Evolutionary conservation across 2,329 filamentous ascomycete genomes (phyloP), one percentile per base, ranked within the genome.

Genomic region (Talaromyces sp.): DNA sequence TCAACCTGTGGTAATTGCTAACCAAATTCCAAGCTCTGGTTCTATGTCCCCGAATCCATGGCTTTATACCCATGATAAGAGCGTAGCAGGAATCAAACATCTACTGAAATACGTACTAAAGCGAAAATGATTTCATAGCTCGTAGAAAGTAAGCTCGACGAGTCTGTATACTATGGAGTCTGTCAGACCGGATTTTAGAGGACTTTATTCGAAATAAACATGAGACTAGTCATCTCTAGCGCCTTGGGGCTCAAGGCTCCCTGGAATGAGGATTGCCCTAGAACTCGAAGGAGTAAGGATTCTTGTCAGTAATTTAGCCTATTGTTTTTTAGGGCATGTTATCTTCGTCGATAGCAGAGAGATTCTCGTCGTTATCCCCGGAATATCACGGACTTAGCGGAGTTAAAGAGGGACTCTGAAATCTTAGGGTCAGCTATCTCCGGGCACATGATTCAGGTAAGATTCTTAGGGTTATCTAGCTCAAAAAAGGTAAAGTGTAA

Each of bases 371-470:
- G 22, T 48, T 58, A 58, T 27, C 56, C 37, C 56, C 56, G 56
- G n/a, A 58, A 22, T 19, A 31, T n/a, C 13, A 58, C 56, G 56
- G 56, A 58, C n/a, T 43, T 58, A 58, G 16, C 19, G 56, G 56
- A 24, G 0, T 58, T 58, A 41, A 31, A 35, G 19, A 41, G 13
- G 37, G n/a, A 22, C 22, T 3, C 27, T 62, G 8, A 8, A 19
- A 11, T 52, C 1, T 14, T 8, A 54, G 50, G 50, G 31, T 54
- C 35, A 37, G 14, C n/a, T 54, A 54, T 54, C 27, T 54, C 50
- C 27, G 31, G 45, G 48, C 27, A 13, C 47, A 48, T 48, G 47
- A 48, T 48, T 16, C 47, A 27, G 22, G 45, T 13, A n/a, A 8
- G 16, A 5, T 13, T 19, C 8, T 45, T 13, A 47, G 22, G 22